Percentiles rank a stretch among this genome's conserved stretches.
These are phyloP conservation scores for Annulohypoxylon truncatum DNA, from an alignment of 2,329 filamentous ascomycete genomes.

Conservation along the genomic window DNA sequence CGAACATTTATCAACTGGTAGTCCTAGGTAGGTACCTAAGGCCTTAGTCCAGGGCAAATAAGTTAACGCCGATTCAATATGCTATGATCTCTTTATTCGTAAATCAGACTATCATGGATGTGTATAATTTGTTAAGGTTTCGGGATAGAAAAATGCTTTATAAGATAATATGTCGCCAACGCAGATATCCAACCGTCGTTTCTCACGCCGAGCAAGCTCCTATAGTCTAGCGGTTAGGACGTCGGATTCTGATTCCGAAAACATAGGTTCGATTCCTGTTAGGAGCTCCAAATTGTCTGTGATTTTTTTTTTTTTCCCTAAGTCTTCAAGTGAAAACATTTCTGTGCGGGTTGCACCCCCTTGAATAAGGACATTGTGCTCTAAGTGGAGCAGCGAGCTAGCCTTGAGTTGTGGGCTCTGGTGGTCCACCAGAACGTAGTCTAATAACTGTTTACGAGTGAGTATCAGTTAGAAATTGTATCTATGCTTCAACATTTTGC, in stretches of 20 bases:
- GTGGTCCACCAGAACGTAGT: not conserved
- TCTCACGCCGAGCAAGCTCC: constrained; percentile 7
- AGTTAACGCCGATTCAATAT: not conserved
- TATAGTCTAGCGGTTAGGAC: constrained; percentile 39
- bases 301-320: not conserved
- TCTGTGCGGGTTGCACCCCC: not conserved
- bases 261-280: constrained; percentile 36
- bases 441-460: not conserved
- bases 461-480: constrained; percentile 7
- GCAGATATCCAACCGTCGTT: not conserved
- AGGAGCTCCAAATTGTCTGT: constrained; percentile 18
- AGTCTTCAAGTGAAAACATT: not conserved
- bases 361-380: constrained; percentile 17
- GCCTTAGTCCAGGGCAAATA: not conserved
- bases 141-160: not conserved
- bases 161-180: not conserved
- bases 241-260: constrained; percentile 38
- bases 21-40: no score
- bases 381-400: constrained; percentile 11
- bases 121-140: not conserved
- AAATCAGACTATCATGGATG: not conserved
- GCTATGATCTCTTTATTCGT: not conserved
- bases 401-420: not conserved
- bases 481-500: not conserved
- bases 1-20: not conserved